phyloP scores from a whole-genome alignment of 202 grass and related monocot species.

The Carex arenaria region DNA sequence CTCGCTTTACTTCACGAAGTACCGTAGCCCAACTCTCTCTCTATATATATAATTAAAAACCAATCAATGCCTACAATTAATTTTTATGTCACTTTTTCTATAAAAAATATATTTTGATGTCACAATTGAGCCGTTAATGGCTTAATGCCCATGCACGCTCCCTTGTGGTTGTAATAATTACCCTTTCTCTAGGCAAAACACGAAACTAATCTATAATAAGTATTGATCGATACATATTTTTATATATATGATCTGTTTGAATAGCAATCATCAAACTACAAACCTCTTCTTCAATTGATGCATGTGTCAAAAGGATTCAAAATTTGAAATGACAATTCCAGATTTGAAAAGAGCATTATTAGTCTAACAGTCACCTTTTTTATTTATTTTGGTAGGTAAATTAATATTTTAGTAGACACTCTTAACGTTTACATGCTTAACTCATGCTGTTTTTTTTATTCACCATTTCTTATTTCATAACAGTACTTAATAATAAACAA shows the following conservation, averaged over 20 bases:
- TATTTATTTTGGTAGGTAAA: neutral
- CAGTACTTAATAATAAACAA: neutral
- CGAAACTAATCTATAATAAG: slow-evolving; percentile 6
- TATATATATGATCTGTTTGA: neutral
- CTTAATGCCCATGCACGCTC: slow-evolving; percentile 14
- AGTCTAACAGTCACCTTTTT: neutral
- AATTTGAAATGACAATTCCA: slow-evolving; percentile 2
- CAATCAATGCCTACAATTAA: too few relatives aligned
- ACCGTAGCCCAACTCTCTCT: too few relatives aligned
- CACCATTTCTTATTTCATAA: too few relatives aligned
- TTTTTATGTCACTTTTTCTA: too few relatives aligned
- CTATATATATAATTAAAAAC: too few relatives aligned
- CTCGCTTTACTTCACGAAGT: too few relatives aligned
- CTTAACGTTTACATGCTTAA: neutral
- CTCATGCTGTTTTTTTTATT: neutral
- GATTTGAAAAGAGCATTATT: neutral
- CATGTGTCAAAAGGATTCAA: neutral
- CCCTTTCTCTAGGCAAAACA: slow-evolving; percentile 8
- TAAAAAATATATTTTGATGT: too few relatives aligned
- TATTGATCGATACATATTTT: slow-evolving; percentile 4
- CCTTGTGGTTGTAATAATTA: slow-evolving; percentile 28
- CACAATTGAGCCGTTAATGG: slow-evolving; percentile 17
- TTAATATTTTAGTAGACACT: neutral
- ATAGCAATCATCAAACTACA: slow-evolving; percentile 19
- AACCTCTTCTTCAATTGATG: neutral